These are phyloP conservation scores for Chamaecyparis obtusa DNA, from an alignment of 75 land plant species.

Conservation along the genomic window DNA sequence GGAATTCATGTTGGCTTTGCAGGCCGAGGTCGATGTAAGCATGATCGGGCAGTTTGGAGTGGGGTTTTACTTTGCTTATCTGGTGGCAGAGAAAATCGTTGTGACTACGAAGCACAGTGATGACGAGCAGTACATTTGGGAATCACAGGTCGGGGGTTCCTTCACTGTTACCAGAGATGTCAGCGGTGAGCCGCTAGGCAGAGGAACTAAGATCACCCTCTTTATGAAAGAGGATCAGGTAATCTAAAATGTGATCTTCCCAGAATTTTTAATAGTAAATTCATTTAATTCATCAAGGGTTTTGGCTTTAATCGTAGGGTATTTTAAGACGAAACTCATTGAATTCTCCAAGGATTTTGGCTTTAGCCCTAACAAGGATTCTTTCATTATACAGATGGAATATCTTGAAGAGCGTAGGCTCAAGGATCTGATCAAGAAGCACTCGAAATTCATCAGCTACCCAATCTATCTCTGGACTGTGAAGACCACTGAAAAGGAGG, in stretches of 20 bases:
- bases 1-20: constrained; percentile 77
- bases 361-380: constrained; percentile 3
- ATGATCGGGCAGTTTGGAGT: constrained; percentile 79
- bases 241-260: constrained; percentile 39
- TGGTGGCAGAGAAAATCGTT: constrained; percentile 51
- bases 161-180: constrained; percentile 58
- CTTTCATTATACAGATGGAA: too few relatives aligned
- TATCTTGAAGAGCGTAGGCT: constrained; percentile 37
- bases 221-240: constrained; percentile 47
- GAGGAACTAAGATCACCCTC: constrained; percentile 60
- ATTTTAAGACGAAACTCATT: constrained; percentile 37
- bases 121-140: constrained; percentile 63
- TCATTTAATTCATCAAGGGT: constrained; percentile 52
- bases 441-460: constrained; percentile 67
- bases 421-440: constrained; percentile 76
- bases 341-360: constrained; percentile 42
- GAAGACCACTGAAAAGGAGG: constrained; percentile 67
- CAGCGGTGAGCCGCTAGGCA: constrained; percentile 47
- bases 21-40: constrained; percentile 74
- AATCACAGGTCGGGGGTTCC: constrained; percentile 55
- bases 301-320: background rate
- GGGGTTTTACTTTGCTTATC: constrained; percentile 52
- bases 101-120: constrained; percentile 59
- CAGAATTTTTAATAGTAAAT: constrained; percentile 39
- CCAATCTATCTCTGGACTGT: constrained; percentile 65